These are phyloP conservation scores for Cutaneotrichosporon sp. DNA, from an alignment of 1,284 basidiomycete species.

Conservation along the genomic window DNA sequence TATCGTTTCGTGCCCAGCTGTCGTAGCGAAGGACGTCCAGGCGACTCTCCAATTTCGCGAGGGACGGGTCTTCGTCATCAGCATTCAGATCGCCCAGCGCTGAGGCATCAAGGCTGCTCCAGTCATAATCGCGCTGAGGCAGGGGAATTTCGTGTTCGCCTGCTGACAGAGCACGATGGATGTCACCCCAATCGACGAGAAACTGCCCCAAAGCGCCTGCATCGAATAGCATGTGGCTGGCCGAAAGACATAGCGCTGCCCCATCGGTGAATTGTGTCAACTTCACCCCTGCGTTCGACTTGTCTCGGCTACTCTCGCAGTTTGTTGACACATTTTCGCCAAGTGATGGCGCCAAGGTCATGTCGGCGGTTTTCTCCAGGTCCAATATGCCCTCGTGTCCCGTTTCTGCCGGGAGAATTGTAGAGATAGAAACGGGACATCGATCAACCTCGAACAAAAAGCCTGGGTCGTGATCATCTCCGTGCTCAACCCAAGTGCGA, in stretches of 20 bases:
- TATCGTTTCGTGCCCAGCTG: constrained; percentile 5
- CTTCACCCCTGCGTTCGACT: constrained; percentile 1
- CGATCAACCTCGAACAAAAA: constrained; percentile 41
- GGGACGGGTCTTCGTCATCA: not conserved
- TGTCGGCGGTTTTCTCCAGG: not conserved
- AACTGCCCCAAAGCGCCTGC: constrained; percentile 7
- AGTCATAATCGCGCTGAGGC: not conserved
- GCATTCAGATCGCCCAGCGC: constrained; percentile 8
- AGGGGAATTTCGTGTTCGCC: not conserved
- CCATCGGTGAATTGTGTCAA: constrained; percentile 11
- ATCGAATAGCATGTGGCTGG: constrained; percentile 7
- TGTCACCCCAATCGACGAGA: constrained; percentile 4
- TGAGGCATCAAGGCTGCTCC: not conserved
- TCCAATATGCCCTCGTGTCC: not conserved
- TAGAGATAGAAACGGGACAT: not conserved
- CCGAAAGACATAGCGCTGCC: not conserved
- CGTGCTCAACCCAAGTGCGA: constrained; percentile 14
- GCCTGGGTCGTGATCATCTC: constrained; percentile 45
- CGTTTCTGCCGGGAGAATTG: not conserved
- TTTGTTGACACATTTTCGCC: not conserved
- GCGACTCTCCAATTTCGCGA: not conserved
- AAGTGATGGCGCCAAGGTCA: constrained; percentile 6
- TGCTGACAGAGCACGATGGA: not conserved
- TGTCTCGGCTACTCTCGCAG: not conserved
- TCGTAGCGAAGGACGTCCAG: constrained; percentile 19